These are phyloP conservation scores for Neoascochyta sp. DNA, from an alignment of 2,329 filamentous ascomycete genomes.

Conservation along the genomic window DNA sequence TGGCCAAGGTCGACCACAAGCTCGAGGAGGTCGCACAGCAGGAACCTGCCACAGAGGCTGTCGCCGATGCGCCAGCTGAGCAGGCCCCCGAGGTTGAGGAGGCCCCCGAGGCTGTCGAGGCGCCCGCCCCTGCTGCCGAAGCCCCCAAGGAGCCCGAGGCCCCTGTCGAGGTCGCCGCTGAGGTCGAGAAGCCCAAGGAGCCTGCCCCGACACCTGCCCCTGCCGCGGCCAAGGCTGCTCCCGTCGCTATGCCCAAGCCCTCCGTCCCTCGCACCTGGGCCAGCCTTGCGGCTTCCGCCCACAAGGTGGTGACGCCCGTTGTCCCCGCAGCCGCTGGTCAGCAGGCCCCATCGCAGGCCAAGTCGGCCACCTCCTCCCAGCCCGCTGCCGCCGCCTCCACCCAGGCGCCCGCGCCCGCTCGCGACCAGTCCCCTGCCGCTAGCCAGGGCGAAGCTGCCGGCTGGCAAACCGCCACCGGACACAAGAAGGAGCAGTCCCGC, in stretches of 20 bases:
- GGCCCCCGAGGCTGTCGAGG: slow-evolving; percentile 39
- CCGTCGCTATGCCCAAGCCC: slow-evolving; percentile 57
- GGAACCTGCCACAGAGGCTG: slow-evolving; percentile 24
- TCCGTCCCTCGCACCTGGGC: slow-evolving; percentile 67
- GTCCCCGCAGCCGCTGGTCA: slow-evolving; percentile 35
- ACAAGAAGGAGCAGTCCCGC: slow-evolving; percentile 80
- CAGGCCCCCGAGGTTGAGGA: slow-evolving; percentile 34
- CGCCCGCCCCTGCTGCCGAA: slow-evolving; percentile 40
- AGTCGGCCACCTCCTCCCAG: slow-evolving; percentile 36
- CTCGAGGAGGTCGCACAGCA: slow-evolving; percentile 58
- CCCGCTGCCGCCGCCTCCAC: slow-evolving; percentile 20
- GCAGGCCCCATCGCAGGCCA: slow-evolving; percentile 33
- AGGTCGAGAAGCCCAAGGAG: slow-evolving; percentile 60
- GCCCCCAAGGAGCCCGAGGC: slow-evolving; percentile 31
- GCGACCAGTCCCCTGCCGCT: slow-evolving; percentile 35
- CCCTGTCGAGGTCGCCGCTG: slow-evolving; percentile 33
- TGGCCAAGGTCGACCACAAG: slow-evolving; percentile 64
- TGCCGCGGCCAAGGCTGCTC: slow-evolving; percentile 53
- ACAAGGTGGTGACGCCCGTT: slow-evolving; percentile 44
- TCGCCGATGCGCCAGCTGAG: slow-evolving; percentile 37
- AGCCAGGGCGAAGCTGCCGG: slow-evolving; percentile 59
- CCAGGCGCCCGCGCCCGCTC: slow-evolving; percentile 32
- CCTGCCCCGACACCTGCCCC: slow-evolving; percentile 49
- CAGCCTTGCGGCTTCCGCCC: slow-evolving; percentile 58
- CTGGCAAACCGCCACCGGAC: slow-evolving; percentile 81